These are phyloP conservation scores for Penicillium maclennaniae DNA, from an alignment of 495 filamentous ascomycete species.

Conservation along the genomic window DNA sequence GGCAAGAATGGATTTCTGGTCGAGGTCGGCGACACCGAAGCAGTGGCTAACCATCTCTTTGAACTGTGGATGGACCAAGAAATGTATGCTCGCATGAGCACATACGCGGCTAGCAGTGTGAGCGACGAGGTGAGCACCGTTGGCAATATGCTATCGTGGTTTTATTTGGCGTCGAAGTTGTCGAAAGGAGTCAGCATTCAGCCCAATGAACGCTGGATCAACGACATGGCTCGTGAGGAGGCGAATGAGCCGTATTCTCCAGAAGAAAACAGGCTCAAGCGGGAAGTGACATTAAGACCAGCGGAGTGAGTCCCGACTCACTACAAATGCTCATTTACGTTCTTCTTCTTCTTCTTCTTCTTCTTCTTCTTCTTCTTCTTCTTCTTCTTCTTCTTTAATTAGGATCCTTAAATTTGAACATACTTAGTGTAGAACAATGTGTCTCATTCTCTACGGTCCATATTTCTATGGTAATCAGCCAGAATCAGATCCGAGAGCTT, in stretches of 20 bases:
- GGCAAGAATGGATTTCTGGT: background rate
- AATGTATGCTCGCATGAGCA: background rate
- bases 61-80: background rate
- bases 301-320: too few species aligned
- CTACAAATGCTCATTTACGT: too few species aligned
- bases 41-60: background rate
- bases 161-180: background rate
- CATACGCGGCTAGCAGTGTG: background rate
- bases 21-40: background rate
- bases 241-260: too few species aligned
- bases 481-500: constrained; percentile 21
- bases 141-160: background rate
- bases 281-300: too few species aligned
- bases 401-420: too few species aligned
- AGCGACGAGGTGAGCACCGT: constrained; percentile 1
- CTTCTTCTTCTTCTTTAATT: too few species aligned
- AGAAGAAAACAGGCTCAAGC: too few species aligned
- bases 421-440: too few species aligned
- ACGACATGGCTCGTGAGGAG: background rate
- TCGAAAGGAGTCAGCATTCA: background rate
- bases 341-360: too few species aligned
- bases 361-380: too few species aligned
- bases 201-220: background rate
- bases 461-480: background rate
- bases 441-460: background rate